phyloP scores from a whole-genome alignment of 1,284 basidiomycete genomes.

The Gymnopus androsaceus region DNA sequence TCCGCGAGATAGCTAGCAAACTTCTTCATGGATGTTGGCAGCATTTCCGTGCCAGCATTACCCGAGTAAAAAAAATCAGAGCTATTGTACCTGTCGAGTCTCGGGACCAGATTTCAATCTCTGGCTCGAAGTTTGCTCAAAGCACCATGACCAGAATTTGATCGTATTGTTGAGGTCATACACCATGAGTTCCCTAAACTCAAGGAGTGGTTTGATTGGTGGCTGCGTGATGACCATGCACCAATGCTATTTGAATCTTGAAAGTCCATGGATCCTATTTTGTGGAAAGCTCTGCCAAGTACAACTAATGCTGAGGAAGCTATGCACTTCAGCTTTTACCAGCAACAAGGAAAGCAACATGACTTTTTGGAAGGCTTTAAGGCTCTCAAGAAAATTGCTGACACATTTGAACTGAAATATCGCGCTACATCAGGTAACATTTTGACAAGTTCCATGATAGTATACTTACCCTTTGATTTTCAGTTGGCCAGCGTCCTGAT shows the following conservation, averaged over 20 bases:
- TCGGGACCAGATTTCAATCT: background rate
- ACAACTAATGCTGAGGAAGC: conserved; percentile 29
- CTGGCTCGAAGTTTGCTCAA: background rate
- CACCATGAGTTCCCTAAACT: conserved; percentile 17
- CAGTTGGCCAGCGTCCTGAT: too few species aligned
- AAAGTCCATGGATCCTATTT: conserved; percentile 19
- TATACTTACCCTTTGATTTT: too few species aligned
- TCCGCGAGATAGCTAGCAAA: conserved; percentile 1
- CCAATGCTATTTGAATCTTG: conserved; percentile 25
- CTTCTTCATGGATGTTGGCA: conserved; percentile 14
- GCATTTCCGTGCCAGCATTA: conserved; percentile 7
- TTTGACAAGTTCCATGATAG: too few species aligned
- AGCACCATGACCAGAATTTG: background rate
- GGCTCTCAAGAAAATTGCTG: background rate
- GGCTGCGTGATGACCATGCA: conserved; percentile 22
- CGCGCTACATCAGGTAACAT: too few species aligned
- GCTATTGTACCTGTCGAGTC: background rate
- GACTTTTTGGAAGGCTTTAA: conserved; percentile 17
- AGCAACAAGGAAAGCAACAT: conserved; percentile 17
- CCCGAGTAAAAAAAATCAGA: background rate
- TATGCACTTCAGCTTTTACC: conserved; percentile 26
- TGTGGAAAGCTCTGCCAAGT: conserved; percentile 25
- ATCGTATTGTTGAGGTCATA: background rate
- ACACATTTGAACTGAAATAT: too few species aligned
- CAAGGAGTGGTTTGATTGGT: conserved; percentile 24